Base-by-base conservation (phyloP, 2,329 filamentous ascomycete genomes). In the Xylaria sp. region DNA sequence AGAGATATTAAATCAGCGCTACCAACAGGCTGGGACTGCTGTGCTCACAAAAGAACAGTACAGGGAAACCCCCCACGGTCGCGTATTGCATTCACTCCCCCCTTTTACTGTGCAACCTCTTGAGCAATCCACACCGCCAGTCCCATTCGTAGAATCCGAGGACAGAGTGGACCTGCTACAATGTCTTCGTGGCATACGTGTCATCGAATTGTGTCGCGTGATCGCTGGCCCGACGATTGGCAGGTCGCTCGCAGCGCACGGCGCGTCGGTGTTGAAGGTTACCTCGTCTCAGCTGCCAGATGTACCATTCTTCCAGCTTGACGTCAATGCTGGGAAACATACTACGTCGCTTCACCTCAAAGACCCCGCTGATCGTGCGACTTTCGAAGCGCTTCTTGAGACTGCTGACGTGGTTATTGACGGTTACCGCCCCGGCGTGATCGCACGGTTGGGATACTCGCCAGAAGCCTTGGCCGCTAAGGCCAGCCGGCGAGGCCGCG, bases 211-310 rank as follows among this genome's bases (percentile, higher is more conserved):
- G 34, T 92, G 90, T 75, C 88, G 91, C 48, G 89, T 93, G 74
- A 93, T 94, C 70, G 92, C 92, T 3, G 91, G 91, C 0, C 91
- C 91, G n/a, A 88, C 89, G 4, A 89, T 93, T 71, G 88, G 88
- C 2, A 87, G 90, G 34, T 89, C 89, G 1, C 84, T 94, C 0
- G 90, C 89, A n/a, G 91, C 92, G 69, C 90, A 93, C 75, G 92
- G 92, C 1, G 92, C 92, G 7, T 86, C 90, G 61, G 91, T 94
- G 0, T 84, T 94, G 71, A 92, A 93, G 73, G 84, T 93, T 54
- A 93, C 90, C 2, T 88, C 88, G 7, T 86, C 89, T 0, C 82
- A 87, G 54, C 82, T 93, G n/a, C 87, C 88, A 4, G 91, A 93
- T 68, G 88, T 93, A 1, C 89, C 90, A 0, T 90, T 91, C 78